Evolutionary conservation across 306 rosid genomes (phyloP).

Genomic region (Cajanus cajan): DNA sequence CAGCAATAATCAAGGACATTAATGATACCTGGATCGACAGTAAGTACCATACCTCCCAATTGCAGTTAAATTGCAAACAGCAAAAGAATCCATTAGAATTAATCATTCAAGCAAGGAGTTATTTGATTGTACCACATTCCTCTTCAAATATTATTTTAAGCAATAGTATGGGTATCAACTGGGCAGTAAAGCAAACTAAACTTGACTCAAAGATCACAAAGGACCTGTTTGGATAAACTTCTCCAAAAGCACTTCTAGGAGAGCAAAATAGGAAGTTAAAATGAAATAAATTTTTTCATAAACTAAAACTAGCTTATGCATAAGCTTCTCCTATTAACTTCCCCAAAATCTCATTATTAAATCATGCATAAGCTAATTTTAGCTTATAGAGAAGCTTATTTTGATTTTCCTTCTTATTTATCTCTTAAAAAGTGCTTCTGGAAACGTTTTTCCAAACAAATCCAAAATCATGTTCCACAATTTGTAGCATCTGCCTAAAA

Average conservation of each 20-base stretch:
- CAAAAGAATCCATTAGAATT: constrained; percentile 14
- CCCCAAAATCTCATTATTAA: too few relatives aligned
- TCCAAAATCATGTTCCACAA: background rate
- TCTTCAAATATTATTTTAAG: background rate
- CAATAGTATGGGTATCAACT: background rate
- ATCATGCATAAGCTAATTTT: too few relatives aligned
- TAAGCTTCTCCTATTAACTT: too few relatives aligned
- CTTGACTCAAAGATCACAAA: background rate
- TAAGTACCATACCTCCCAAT: constrained; percentile 6
- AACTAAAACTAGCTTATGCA: too few relatives aligned
- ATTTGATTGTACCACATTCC: constrained; percentile 13
- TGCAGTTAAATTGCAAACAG: background rate
- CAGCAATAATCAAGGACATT: constrained; percentile 10
- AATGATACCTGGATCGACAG: background rate
- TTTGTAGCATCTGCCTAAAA: background rate
- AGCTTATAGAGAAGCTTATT: too few relatives aligned
- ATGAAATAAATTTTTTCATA: too few relatives aligned
- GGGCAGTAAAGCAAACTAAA: background rate
- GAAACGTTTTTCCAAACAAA: too few relatives aligned
- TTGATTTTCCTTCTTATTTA: too few relatives aligned
- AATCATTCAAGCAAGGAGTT: background rate
- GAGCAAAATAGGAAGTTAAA: too few relatives aligned
- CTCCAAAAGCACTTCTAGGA: too few relatives aligned
- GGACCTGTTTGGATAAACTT: too few relatives aligned
- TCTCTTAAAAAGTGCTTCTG: too few relatives aligned